phyloP scores from a whole-genome alignment of 371 early-diverging fungal species.

The Lichtheimia ornata region DNA sequence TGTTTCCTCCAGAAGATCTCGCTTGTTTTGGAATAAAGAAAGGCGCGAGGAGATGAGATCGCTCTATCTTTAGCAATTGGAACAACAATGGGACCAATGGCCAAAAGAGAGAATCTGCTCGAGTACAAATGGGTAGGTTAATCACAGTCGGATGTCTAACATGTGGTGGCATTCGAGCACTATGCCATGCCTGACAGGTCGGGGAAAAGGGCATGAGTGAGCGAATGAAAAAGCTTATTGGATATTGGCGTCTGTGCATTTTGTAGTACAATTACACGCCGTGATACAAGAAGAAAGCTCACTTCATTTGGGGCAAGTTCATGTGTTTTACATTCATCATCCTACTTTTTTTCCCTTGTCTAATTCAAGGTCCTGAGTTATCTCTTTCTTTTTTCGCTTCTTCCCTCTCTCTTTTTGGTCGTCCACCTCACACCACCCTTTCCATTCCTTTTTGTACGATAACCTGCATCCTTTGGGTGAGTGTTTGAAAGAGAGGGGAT shows the following conservation, averaged over 20 bases:
- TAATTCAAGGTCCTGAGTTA: background rate
- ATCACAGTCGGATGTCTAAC: no score
- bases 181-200: conserved; percentile 2
- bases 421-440: background rate
- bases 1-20: no score
- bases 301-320: conserved; percentile 1
- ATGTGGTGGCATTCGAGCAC: no score
- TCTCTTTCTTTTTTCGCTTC: conserved; percentile 6
- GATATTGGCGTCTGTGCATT: conserved; percentile 1
- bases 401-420: conserved; percentile 4
- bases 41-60: no score
- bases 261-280: conserved; percentile 2
- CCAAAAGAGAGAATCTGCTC: no score
- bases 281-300: conserved; percentile 4
- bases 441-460: no score
- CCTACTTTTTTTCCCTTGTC: conserved; percentile 4
- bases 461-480: no score
- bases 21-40: no score
- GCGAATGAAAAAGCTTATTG: conserved; percentile 1
- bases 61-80: no score
- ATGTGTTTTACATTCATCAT: conserved; percentile 5
- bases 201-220: background rate
- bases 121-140: no score
- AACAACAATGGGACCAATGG: no score
- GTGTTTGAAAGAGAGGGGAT: no score